Conservation (phyloP, 75 land plant genomes). For the Cupressus sempervirens region DNA sequence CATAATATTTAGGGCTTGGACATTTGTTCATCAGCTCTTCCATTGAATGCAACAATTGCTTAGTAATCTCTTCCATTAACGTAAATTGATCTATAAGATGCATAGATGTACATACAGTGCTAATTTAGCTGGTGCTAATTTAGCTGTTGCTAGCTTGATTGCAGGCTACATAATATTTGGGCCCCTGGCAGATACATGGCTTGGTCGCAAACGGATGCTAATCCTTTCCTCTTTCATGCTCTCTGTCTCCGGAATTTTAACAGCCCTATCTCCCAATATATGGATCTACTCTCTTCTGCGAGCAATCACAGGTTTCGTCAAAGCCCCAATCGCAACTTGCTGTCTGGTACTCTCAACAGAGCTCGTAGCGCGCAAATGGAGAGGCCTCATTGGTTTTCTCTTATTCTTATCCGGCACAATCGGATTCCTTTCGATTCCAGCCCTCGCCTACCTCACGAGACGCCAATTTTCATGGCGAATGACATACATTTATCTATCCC, state of each 20-base stretch:
- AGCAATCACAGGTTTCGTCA: constrained; percentile 4
- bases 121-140: constrained; percentile 39
- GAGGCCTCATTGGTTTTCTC: constrained; percentile 25
- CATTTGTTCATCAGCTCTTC: too few species aligned
- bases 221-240: constrained; percentile 13
- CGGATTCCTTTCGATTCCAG: background rate
- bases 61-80: too few species aligned
- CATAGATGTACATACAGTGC: background rate
- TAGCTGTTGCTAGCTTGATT: constrained; percentile 40
- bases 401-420: constrained; percentile 20
- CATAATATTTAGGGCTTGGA: too few species aligned
- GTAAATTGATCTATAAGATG: constrained; percentile 23
- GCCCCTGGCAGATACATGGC: constrained; percentile 11
- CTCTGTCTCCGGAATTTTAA: background rate
- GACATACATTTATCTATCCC: background rate
- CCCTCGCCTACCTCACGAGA: constrained; percentile 2
- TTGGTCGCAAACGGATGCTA: background rate
- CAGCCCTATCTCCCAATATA: background rate
- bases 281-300: constrained; percentile 29
- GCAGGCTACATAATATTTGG: constrained; percentile 11
- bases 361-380: background rate
- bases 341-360: background rate
- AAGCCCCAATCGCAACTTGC: background rate
- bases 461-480: background rate
- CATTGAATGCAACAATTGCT: too few species aligned